Conservation (phyloP, 495 filamentous ascomycete species). For the Terfezia claveryi region DNA sequence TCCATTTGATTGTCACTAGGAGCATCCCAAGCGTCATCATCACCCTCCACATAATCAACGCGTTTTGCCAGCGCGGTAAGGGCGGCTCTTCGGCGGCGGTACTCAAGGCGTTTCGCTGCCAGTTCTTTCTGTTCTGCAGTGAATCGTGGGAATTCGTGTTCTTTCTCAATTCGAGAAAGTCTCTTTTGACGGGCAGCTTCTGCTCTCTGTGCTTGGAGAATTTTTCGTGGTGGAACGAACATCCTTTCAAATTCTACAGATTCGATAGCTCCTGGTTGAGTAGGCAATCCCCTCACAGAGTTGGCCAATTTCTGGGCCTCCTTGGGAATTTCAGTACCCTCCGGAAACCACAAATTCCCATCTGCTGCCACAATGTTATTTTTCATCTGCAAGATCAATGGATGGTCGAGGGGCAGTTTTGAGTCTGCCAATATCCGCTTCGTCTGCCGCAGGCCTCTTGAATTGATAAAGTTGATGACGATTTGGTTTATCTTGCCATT, state of each 20-base stretch:
- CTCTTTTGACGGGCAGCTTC: conserved; percentile 3
- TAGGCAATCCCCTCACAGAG: conserved; percentile 8
- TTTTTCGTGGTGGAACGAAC: conserved; percentile 15
- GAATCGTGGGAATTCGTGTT: conserved; percentile 6
- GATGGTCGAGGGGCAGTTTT: conserved; percentile 28
- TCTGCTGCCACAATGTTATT: conserved; percentile 28
- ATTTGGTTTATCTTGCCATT: conserved; percentile 35
- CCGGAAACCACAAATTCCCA: conserved; percentile 23
- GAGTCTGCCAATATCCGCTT: conserved; percentile 31
- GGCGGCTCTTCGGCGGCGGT: neutral
- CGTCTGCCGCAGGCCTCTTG: conserved; percentile 31
- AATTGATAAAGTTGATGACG: conserved; percentile 38
- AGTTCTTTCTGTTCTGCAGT: conserved; percentile 19
- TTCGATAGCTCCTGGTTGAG: conserved; percentile 14
- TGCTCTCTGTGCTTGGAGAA: conserved; percentile 15
- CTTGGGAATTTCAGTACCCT: conserved; percentile 15
- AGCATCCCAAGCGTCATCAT: neutral
- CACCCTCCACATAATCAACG: neutral
- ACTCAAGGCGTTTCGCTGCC: conserved; percentile 3
- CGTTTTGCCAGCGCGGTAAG: neutral
- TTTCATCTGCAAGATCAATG: conserved; percentile 31
- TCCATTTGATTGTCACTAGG: neutral
- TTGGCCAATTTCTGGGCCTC: neutral
- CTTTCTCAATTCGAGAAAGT: neutral
- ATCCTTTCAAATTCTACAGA: conserved; percentile 18